Evolutionary conservation across 2,329 filamentous ascomycete genomes (phyloP).

Genomic region (Graphiopsis chlorocephala): DNA sequence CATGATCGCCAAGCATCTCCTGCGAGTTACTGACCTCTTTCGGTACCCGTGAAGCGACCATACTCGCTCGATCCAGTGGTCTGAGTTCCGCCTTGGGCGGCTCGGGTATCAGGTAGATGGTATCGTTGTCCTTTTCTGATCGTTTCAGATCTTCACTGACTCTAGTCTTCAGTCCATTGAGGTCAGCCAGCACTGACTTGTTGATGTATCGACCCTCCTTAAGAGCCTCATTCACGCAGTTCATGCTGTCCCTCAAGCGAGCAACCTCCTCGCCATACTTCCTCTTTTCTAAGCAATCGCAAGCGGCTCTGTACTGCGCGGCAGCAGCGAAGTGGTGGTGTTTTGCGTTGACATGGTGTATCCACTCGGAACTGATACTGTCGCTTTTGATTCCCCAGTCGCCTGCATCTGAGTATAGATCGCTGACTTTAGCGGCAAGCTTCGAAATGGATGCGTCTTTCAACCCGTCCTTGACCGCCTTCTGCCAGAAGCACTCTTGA

Average conservation of each 20-base stretch:
- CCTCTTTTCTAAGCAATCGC: conserved; percentile 87
- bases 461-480: conserved; percentile 88
- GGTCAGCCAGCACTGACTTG: conserved; percentile 74
- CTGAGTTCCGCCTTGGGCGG: conserved; percentile 86
- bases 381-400: conserved; percentile 87
- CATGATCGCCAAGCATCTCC: conserved; percentile 70
- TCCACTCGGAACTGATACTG: conserved; percentile 89
- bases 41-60: conserved; percentile 78
- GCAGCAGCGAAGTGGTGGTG: conserved; percentile 96
- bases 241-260: conserved; percentile 74
- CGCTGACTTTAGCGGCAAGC: conserved; percentile 84
- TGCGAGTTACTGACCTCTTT: conserved; percentile 79
- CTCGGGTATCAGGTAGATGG: conserved; percentile 85
- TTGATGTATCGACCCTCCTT: conserved; percentile 81
- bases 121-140: conserved; percentile 92
- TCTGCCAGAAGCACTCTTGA: conserved; percentile 98
- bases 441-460: conserved; percentile 92
- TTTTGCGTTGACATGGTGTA: conserved; percentile 95
- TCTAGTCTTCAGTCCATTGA: conserved; percentile 77
- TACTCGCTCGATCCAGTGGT: conserved; percentile 78
- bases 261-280: conserved; percentile 96
- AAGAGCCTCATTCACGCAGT: conserved; percentile 79
- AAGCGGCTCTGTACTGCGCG: conserved; percentile 86
- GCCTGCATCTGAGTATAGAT: conserved; percentile 80
- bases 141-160: conserved; percentile 86